Conservation (phyloP, 73 alveolate genomes). For the Tetrahymena borealis region DNA sequence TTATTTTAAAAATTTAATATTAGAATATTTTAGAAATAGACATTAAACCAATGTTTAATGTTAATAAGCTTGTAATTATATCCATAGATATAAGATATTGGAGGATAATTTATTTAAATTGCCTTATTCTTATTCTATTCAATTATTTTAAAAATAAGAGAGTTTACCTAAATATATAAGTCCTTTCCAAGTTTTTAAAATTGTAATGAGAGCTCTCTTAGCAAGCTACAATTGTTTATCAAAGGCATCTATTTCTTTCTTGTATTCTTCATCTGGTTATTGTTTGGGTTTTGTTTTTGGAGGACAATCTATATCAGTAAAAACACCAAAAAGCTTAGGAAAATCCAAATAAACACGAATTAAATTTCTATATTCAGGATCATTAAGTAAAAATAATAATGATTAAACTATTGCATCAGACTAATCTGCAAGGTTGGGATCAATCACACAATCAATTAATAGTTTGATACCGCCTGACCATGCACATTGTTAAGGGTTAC, state of each 20-base stretch:
- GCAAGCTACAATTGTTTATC: slow-evolving; percentile 30
- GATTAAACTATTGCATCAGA: slow-evolving; percentile 35
- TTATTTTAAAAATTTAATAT: background rate
- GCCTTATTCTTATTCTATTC: background rate
- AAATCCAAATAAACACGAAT: slow-evolving; percentile 40
- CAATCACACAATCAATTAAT: slow-evolving; percentile 23
- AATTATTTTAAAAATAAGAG: no score
- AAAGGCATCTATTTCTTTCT: background rate
- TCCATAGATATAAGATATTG: no score
- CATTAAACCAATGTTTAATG: background rate
- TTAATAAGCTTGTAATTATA: no score
- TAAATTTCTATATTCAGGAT: slow-evolving; percentile 21
- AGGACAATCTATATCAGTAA: slow-evolving; percentile 43
- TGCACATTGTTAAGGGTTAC: slow-evolving; percentile 28
- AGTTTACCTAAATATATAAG: slow-evolving; percentile 7
- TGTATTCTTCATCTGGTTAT: slow-evolving; percentile 5
- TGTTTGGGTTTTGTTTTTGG: background rate
- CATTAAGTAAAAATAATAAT: slow-evolving; percentile 22
- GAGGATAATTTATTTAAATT: no score
- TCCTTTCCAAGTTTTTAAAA: slow-evolving; percentile 31
- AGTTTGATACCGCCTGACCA: slow-evolving; percentile 44
- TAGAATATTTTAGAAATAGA: background rate
- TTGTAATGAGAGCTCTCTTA: slow-evolving; percentile 31
- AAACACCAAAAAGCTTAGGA: slow-evolving; percentile 25
- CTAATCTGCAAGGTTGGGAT: background rate